Evolutionary conservation across 176 grass and related monocot genomes (phyloP), one percentile per base, ranked within the genome.

Genomic region (Secale cereale): DNA sequence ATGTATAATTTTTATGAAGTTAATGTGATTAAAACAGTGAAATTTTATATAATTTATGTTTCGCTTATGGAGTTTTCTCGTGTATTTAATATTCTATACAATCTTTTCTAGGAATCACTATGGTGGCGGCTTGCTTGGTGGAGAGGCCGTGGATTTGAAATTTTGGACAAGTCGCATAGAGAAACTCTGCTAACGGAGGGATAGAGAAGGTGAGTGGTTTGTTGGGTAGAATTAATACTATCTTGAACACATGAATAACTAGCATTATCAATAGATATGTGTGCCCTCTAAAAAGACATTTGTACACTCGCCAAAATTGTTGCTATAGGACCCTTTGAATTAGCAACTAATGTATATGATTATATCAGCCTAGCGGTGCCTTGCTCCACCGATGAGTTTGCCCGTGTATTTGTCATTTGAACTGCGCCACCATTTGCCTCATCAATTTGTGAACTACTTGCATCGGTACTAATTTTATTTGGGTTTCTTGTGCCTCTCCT

Each of bases 321-420:
- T 27, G 12, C 25, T 39, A 1, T 10, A 65, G 9, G 26, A 23
- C 9, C 63, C 46, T 63, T 77, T 26, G 9, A 35, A 54, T 61
- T 78, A 11, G 1, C 3, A 70, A 32, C 2, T 57, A 8, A 82
- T 63, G 3, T 54, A 32, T 59, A 65, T 14, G 13, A 76, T 75
- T 88, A 85, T 45, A 86, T 83, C 35, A 87, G 54, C 11, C 36
- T 76, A 30, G 90, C 30, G 23, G 81, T 85, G 8, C 86, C 85
- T 83, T 88, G 6, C 3, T 95, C 74, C 15, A 88, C 8, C 8
- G 71, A 8, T 17, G 56, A 50, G 2, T 77, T 80, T 15, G 9
- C 72, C 1, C 0, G 19, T 3, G 62, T 37, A 76, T 63, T 90
- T 70, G 45, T 15, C 93, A 95, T 86, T 65, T 95, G 83, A 70